These are phyloP conservation scores for Leccinum imitatum DNA, from an alignment of 768 basidiomycete genomes.

Conservation along the genomic window DNA sequence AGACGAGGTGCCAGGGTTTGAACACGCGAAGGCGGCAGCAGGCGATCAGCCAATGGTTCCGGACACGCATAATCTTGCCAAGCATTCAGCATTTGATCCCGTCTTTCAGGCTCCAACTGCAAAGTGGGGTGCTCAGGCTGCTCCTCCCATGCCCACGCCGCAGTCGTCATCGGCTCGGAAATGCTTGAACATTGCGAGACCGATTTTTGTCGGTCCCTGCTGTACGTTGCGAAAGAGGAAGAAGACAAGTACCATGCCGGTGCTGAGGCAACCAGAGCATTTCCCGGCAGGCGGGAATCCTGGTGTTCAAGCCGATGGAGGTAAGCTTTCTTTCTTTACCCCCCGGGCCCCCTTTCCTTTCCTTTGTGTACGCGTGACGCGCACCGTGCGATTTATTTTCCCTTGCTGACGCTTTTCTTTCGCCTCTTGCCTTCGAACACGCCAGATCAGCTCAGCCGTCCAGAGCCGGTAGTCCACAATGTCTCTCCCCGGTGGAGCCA, in stretches of 20 bases:
- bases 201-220: constrained; percentile 17
- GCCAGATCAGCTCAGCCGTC: constrained; percentile 8
- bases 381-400: not conserved
- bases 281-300: constrained; percentile 22
- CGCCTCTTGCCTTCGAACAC: not conserved
- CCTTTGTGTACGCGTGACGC: not conserved
- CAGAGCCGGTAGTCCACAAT: not conserved
- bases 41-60: not conserved
- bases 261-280: constrained; percentile 12
- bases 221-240: not conserved
- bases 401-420: constrained; percentile 5
- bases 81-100: constrained; percentile 19
- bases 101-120: constrained; percentile 13
- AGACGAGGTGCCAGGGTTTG: constrained; percentile 21
- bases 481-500: constrained; percentile 5
- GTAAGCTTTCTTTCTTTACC: constrained; percentile 10
- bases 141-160: not conserved
- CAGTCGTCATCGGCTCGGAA: not conserved
- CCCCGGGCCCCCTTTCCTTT: not conserved
- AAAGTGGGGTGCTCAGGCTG: too few relatives aligned
- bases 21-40: not conserved
- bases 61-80: constrained; percentile 12
- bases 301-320: constrained; percentile 17
- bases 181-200: constrained; percentile 7
- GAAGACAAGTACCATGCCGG: not conserved